Base-by-base conservation (phyloP, 495 filamentous ascomycete species). In the Paragyromitra xinjiangensis region DNA sequence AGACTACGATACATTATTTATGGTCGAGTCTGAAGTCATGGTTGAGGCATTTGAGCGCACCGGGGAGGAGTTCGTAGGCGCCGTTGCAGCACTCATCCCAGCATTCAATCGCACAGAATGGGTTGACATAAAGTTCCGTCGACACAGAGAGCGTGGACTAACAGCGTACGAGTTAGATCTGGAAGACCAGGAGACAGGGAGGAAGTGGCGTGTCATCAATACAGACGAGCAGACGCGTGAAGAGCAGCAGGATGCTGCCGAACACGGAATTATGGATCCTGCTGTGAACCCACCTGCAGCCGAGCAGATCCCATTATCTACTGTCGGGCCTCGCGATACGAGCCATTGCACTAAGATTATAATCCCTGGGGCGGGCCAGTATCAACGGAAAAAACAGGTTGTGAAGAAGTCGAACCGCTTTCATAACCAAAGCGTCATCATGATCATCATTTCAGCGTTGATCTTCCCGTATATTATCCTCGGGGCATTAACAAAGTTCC, bases 21-120 rank as follows among this genome's bases (percentile, higher is more conserved):
- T 87, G 34, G 80, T 87, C 24, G 79, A 81, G 37, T 83, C 85
- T 3, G 78, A 83, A 6, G 81, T 85, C 9, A 86, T 87, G 86
- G 78, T 83, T n/a, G 85, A 87, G 70, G 86, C 86, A 0, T 69
- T 62, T 22, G 45, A 55, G 55, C 75, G 81, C 16, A 78, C 81
- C 14, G 80, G 80, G 1, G 84, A 83, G 16, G 69, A 78, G 39
- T 84, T 86, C 71, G 71, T 82, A 6, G 84, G 84, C 8, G 74
- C 78, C 3, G 80, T 86, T 1, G 84, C 84, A 2, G 74, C 70
- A 7, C 63, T 83, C n/a, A 69, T 72, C 24, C 74, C 75, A 0
- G 75, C 66, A 0, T 59, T 73, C 37, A 51, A 66, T 51, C 55
- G 82, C 14, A 61, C 34, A 12, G 66, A 78, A 9, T 67, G 66